Conservation (phyloP, 352 stramenopile species). For the Globisporangium echinulatum region DNA sequence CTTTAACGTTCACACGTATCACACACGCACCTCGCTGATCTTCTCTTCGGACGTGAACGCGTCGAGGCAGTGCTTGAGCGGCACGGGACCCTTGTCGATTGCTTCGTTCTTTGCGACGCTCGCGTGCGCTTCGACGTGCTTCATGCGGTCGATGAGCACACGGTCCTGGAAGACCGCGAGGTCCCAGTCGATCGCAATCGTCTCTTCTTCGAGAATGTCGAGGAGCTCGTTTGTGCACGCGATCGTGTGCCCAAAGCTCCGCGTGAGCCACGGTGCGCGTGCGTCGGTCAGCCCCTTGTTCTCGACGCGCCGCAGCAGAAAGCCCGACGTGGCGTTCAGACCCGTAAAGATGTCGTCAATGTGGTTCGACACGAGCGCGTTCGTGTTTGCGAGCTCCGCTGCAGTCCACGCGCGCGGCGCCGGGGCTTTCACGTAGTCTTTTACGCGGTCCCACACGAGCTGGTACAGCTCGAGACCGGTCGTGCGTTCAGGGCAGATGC, state of each 20-base stretch:
- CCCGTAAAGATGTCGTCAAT: constrained; percentile 83
- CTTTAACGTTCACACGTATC: not conserved
- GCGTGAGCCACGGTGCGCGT: constrained; percentile 66
- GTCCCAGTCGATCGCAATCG: constrained; percentile 85
- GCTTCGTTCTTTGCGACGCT: constrained; percentile 82
- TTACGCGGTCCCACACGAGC: constrained; percentile 77
- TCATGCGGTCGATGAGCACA: constrained; percentile 80
- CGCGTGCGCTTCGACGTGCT: constrained; percentile 71
- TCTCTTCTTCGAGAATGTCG: constrained; percentile 81
- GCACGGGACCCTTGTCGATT: constrained; percentile 86
- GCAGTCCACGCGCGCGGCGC: constrained; percentile 34
- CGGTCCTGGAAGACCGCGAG: constrained; percentile 79
- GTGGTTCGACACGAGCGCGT: constrained; percentile 44
- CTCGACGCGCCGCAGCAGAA: constrained; percentile 75
- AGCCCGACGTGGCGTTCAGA: constrained; percentile 63
- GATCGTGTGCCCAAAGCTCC: constrained; percentile 77
- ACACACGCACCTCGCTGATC: constrained; percentile 53
- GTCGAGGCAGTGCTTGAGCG: constrained; percentile 72
- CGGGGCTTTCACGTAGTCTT: constrained; percentile 61
- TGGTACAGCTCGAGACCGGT: constrained; percentile 77
- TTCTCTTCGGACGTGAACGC: constrained; percentile 84
- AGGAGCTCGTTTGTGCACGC: constrained; percentile 68
- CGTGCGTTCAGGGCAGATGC: constrained; percentile 75
- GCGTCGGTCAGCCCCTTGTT: constrained; percentile 81
- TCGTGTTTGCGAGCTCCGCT: constrained; percentile 20